These are phyloP conservation scores for Sugiyamaella qingdaonensis DNA, from an alignment of 805 yeast species.

Conservation along the genomic window DNA sequence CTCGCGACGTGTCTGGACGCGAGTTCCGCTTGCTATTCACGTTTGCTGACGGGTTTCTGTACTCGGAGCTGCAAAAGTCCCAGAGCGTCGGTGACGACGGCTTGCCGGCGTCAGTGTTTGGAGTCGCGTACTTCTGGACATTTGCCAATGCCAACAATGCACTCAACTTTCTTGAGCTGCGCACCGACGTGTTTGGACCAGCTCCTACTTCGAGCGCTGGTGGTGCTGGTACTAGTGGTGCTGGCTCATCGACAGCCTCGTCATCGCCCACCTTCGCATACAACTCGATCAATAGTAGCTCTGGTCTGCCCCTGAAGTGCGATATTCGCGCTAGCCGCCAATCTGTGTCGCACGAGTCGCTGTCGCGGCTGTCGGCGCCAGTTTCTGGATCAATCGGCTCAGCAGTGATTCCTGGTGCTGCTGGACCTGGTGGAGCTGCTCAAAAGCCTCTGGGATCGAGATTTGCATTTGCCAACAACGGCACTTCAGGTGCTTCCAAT, in stretches of 20 bases:
- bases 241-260: conserved; percentile 6
- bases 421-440: background rate
- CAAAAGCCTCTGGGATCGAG: conserved; percentile 1
- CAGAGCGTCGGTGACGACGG: conserved; percentile 23
- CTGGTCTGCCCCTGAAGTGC: conserved; percentile 11
- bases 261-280: conserved; percentile 14
- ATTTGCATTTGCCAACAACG: conserved; percentile 9
- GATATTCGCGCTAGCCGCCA: conserved; percentile 14
- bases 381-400: conserved; percentile 5
- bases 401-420: conserved; percentile 1
- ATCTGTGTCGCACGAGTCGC: conserved; percentile 10
- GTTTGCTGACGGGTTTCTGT: conserved; percentile 36
- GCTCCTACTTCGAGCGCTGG: conserved; percentile 1
- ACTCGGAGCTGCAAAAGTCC: conserved; percentile 31
- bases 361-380: conserved; percentile 6
- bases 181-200: conserved; percentile 13
- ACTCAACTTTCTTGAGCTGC: conserved; percentile 12
- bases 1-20: conserved; percentile 35
- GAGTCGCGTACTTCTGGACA: conserved; percentile 20
- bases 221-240: conserved; percentile 1
- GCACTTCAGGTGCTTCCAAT: conserved; percentile 1
- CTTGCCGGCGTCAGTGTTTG: conserved; percentile 17
- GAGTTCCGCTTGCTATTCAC: conserved; percentile 38
- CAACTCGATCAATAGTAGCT: background rate
- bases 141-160: conserved; percentile 14